Evolutionary conservation across 176 grass and related monocot species (phyloP).

Genomic region (Triticum urartu): DNA sequence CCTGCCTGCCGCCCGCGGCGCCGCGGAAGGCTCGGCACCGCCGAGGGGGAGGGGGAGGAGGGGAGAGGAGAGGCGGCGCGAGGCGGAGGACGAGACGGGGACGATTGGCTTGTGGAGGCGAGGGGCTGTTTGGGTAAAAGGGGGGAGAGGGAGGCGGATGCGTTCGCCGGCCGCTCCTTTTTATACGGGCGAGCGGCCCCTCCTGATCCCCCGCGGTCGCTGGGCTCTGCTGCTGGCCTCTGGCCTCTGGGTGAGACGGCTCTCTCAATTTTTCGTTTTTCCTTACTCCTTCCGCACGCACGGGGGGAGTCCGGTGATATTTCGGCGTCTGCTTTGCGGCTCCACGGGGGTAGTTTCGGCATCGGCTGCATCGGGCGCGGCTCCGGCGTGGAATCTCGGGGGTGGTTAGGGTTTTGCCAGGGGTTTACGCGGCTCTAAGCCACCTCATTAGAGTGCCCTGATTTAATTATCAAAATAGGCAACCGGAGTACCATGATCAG

Average conservation of each 20-base stretch:
- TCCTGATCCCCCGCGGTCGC: background rate
- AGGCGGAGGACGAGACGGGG: slow-evolving; percentile 25
- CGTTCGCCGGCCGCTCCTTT: slow-evolving; percentile 34
- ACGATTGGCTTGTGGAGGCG: slow-evolving; percentile 37
- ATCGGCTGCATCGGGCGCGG: background rate
- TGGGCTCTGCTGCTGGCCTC: background rate
- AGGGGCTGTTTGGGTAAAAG: slow-evolving; percentile 40
- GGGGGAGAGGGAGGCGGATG: background rate
- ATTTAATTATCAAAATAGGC: background rate
- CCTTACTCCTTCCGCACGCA: background rate
- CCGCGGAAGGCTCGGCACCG: slow-evolving; percentile 34
- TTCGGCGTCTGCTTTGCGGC: background rate
- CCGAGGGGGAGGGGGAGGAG: background rate
- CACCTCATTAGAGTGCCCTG: background rate
- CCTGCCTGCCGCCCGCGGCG: slow-evolving; percentile 36
- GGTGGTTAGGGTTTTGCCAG: slow-evolving; percentile 40
- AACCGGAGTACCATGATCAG: background rate
- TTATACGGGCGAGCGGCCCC: slow-evolving; percentile 35
- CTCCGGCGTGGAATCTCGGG: background rate
- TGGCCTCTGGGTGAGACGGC: slow-evolving; percentile 19
- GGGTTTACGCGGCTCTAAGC: background rate
- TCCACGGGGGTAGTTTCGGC: slow-evolving; percentile 24
- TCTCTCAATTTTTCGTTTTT: background rate
- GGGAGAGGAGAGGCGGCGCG: slow-evolving; percentile 40
- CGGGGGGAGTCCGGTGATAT: slow-evolving; percentile 6